phyloP scores from a whole-genome alignment of 139 green algal genomes.

The Picochlorum sp. region DNA sequence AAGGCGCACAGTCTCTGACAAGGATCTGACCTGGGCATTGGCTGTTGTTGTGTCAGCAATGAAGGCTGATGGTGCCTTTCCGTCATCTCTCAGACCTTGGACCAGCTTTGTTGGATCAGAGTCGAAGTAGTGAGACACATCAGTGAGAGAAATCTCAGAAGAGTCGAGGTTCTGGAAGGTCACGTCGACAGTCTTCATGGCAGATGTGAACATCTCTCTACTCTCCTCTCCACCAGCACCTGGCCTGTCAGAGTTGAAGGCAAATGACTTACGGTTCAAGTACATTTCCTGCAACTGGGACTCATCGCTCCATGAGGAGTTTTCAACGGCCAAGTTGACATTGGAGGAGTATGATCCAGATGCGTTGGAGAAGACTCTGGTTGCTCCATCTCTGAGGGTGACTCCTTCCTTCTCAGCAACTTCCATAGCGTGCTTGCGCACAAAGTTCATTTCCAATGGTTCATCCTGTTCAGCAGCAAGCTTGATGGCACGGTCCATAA shows the following conservation, averaged over 20 bases:
- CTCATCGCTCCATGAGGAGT: constrained; percentile 93
- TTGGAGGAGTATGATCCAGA: constrained; percentile 94
- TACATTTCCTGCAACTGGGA: constrained; percentile 94
- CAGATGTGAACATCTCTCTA: constrained; percentile 82
- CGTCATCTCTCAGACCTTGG: constrained; percentile 75
- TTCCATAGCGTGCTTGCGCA: constrained; percentile 95
- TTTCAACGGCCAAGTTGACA: constrained; percentile 98
- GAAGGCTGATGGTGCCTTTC: constrained; percentile 78
- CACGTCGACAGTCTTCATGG: constrained; percentile 96
- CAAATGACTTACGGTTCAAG: constrained; percentile 92
- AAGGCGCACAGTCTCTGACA: constrained; percentile 91
- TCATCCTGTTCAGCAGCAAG: constrained; percentile 96
- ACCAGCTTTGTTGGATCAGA: constrained; percentile 98
- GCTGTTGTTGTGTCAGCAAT: constrained; percentile 99
- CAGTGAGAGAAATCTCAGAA: constrained; percentile 92
- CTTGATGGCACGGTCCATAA: constrained; percentile 96
- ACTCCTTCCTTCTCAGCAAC: constrained; percentile 83
- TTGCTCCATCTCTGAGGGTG: constrained; percentile 82
- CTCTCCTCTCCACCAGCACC: constrained; percentile 82
- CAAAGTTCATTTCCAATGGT: constrained; percentile 98
- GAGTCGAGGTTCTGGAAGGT: constrained; percentile 99
- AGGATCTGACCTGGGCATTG: constrained; percentile 90
- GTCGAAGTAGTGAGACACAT: constrained; percentile 96
- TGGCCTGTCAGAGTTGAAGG: constrained; percentile 94
- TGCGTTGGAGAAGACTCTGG: constrained; percentile 94